Evolutionary conservation across 768 basidiomycete species (phyloP).

Genomic region (Agrocybe chaxingu): DNA sequence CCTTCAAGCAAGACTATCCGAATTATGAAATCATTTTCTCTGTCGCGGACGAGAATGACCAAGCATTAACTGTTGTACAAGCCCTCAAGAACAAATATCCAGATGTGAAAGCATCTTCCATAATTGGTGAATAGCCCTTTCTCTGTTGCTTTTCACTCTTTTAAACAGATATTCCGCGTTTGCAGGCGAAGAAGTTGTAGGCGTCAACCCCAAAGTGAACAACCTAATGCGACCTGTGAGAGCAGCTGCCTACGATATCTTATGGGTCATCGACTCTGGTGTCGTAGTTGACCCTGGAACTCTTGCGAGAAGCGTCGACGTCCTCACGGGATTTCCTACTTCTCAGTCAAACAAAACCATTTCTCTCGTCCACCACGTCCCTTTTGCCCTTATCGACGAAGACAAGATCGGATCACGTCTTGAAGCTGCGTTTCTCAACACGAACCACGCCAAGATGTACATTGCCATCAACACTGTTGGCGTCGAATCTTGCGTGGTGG

Average conservation of each 20-base stretch:
- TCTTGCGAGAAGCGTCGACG: conserved; percentile 80
- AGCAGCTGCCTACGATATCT: conserved; percentile 79
- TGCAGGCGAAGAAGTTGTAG: conserved; percentile 77
- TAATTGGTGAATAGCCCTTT: conserved; percentile 55
- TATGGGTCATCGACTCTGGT: conserved; percentile 99
- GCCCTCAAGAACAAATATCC: conserved; percentile 81
- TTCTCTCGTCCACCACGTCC: conserved; percentile 93
- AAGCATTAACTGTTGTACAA: conserved; percentile 79
- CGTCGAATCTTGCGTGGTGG: conserved; percentile 92
- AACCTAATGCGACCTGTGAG: conserved; percentile 87
- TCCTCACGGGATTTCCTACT: conserved; percentile 48
- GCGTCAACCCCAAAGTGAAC: conserved; percentile 97
- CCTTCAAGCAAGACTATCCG: conserved; percentile 88
- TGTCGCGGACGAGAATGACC: conserved; percentile 85
- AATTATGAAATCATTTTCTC: conserved; percentile 90
- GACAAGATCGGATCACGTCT: conserved; percentile 73
- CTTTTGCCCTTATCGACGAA: conserved; percentile 77
- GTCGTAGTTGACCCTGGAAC: conserved; percentile 75
- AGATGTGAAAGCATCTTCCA: conserved; percentile 62
- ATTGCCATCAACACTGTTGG: conserved; percentile 88
- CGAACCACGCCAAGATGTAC: conserved; percentile 98
- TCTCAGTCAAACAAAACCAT: conserved; percentile 45
- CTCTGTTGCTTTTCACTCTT: neutral
- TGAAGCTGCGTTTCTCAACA: conserved; percentile 94
- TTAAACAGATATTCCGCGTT: neutral